Percentiles rank a stretch among this genome's conserved stretches.
These are phyloP conservation scores for Halenospora varia DNA, from an alignment of 495 filamentous ascomycete genomes.

Conservation along the genomic window DNA sequence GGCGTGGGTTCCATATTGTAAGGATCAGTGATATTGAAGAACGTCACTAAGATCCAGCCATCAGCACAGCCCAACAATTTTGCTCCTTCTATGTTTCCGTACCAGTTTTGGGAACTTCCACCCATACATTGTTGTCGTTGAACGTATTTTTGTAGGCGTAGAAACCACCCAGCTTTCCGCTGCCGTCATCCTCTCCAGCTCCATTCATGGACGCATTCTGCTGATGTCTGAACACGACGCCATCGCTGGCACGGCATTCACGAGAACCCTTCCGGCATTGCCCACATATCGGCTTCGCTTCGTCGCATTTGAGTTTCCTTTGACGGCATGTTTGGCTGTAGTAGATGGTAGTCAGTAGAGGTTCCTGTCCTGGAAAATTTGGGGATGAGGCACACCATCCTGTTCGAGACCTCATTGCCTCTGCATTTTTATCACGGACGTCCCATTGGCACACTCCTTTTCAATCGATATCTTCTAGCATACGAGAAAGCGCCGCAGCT, in stretches of 20 bases:
- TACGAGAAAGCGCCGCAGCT: not conserved
- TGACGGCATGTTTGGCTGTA: slow-evolving; percentile 48
- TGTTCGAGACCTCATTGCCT: slow-evolving; percentile 27
- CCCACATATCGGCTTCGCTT: slow-evolving; percentile 45
- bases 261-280: slow-evolving; percentile 54
- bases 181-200: slow-evolving; percentile 33
- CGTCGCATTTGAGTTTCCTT: slow-evolving; percentile 54
- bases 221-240: slow-evolving; percentile 65
- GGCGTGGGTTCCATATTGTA: slow-evolving; percentile 37
- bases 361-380: not conserved
- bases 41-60: slow-evolving; percentile 55
- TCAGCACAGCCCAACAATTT: not conserved
- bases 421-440: slow-evolving; percentile 15
- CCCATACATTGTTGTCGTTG: slow-evolving; percentile 55
- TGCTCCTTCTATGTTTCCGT: not conserved
- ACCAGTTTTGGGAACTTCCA: slow-evolving; percentile 53
- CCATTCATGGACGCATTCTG: slow-evolving; percentile 72
- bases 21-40: slow-evolving; percentile 59
- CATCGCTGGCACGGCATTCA: slow-evolving; percentile 58
- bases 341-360: not conserved
- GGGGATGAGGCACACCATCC: slow-evolving; percentile 17
- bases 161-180: slow-evolving; percentile 52
- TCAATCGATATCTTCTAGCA: not conserved
- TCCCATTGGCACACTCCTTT: not conserved
- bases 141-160: slow-evolving; percentile 70